Evolutionary conservation across 768 basidiomycete genomes (phyloP), one percentile per base, ranked within the genome.

Genomic region (Cyclocybe cylindracea): DNA sequence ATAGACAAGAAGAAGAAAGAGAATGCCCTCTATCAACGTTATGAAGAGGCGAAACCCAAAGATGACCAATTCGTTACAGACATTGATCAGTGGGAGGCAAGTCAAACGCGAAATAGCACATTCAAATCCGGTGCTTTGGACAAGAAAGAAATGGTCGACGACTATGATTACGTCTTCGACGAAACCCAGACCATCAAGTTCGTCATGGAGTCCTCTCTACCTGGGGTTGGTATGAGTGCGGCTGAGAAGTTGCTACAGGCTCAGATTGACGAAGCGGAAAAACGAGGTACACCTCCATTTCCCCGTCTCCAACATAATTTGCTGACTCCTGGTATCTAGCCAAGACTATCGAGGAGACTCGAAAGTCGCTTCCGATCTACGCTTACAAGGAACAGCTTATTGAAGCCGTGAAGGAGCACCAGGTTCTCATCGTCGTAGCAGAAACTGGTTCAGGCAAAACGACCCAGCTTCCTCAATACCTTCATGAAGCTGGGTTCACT

Each of bases 371-470:
- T 16, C 97, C 97, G 2, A 95, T 98, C 50, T 98, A 89, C 62
- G 75, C 81, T 10, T 96, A 87, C 73, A 90, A 94, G 45, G 86
- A 96, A 40, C 78, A 93, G 49, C 84, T 98, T 16, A 85, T 99
- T 7, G 81, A 86, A 16, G 97, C 97, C 0, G 87, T 99, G 53
- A 83, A 83, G 39, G 83, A 94, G 34, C 89, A 97, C 63, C 97
- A 98, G 63, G 90, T 98, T 14, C 84, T 99, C 58, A 94, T 99
- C 51, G 94, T 99, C 43, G 94, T 97, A 44, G 97, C 96, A 9
- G 97, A 99, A 72, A 98, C 97, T 0, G 97, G 97, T 18, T 98
- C 97, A 2, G 97, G 97, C 34, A 99, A 99, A 73, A 99, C 97
- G 1, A 99, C 97, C 0, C 97, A 99, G 67, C 78, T 99, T 3